Conservation (phyloP, 371 early-diverging fungal genomes). For the Rhizopus sp. region DNA sequence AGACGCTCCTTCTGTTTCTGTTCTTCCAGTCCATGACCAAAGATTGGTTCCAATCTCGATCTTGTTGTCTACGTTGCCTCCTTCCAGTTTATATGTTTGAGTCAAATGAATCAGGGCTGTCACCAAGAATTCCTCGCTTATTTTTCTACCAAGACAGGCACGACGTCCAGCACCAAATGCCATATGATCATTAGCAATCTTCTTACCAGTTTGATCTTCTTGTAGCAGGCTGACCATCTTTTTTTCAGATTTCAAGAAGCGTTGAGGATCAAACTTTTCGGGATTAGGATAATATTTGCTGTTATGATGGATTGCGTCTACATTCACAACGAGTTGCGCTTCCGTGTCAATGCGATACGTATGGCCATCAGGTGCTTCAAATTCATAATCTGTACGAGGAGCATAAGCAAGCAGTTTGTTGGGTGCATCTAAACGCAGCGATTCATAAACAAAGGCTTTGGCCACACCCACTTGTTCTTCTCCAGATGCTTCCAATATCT, state of each 20-base stretch:
- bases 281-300: conserved; percentile 25
- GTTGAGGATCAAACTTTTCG: conserved; percentile 25
- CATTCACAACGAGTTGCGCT: conserved; percentile 31
- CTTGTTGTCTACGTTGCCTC: conserved; percentile 27
- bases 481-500: conserved; percentile 9
- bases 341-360: conserved; percentile 36
- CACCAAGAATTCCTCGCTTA: conserved; percentile 23
- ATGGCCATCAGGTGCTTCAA: conserved; percentile 11
- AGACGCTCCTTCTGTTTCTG: conserved; percentile 28
- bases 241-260: conserved; percentile 25
- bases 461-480: conserved; percentile 14
- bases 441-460: conserved; percentile 36
- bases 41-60: conserved; percentile 17
- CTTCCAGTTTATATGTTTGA: conserved; percentile 16
- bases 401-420: conserved; percentile 28
- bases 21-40: conserved; percentile 36
- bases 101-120: conserved; percentile 16
- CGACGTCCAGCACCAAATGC: conserved; percentile 45
- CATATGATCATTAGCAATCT: conserved; percentile 31
- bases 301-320: conserved; percentile 41
- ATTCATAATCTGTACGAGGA: conserved; percentile 37
- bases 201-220: conserved; percentile 12
- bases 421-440: conserved; percentile 40
- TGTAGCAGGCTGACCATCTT: conserved; percentile 15
- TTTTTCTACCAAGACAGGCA: conserved; percentile 26